Percentiles rank a stretch among this genome's conserved stretches.
phyloP scores from a whole-genome alignment of 371 early-diverging fungal species.

The Mortierella sp. region DNA sequence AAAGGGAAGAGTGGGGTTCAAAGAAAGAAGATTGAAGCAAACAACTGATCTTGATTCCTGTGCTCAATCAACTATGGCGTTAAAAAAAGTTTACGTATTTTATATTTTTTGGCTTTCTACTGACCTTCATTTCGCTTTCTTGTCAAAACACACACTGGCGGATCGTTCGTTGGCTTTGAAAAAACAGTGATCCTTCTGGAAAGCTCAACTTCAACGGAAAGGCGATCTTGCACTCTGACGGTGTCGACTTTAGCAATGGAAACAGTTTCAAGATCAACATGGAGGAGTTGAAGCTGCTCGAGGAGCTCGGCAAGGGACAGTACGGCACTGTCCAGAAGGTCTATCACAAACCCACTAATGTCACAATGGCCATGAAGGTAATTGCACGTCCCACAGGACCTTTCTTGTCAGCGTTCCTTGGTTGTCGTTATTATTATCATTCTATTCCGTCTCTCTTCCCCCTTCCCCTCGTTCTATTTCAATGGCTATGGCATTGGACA shows the following conservation, averaged over 20 bases:
- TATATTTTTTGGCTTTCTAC: background rate
- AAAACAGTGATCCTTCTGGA: conserved; percentile 84
- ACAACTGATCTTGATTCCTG: conserved; percentile 8
- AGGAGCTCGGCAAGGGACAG: conserved; percentile 92
- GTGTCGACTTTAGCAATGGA: conserved; percentile 93
- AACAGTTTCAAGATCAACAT: conserved; percentile 90
- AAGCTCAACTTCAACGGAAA: conserved; percentile 93
- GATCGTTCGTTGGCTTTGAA: background rate
- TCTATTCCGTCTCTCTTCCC: background rate
- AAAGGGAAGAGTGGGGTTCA: background rate
- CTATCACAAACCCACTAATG: conserved; percentile 89
- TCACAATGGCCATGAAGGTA: conserved; percentile 94
- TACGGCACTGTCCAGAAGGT: conserved; percentile 94
- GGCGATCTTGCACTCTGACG: conserved; percentile 90
- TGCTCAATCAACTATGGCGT: conserved; percentile 5
- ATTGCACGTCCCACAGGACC: background rate
- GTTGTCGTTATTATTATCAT: conserved; percentile 11
- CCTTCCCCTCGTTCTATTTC: background rate
- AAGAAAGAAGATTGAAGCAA: background rate
- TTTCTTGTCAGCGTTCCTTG: background rate
- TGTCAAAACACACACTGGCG: background rate
- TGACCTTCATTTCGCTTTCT: background rate
- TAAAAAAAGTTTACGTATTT: conserved; percentile 9
- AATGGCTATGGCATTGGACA: background rate
- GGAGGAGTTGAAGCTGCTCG: conserved; percentile 83